Evolutionary conservation across 805 yeast species (phyloP), one percentile per base, ranked within the genome.

Genomic region (Ogataea degrootiae): DNA sequence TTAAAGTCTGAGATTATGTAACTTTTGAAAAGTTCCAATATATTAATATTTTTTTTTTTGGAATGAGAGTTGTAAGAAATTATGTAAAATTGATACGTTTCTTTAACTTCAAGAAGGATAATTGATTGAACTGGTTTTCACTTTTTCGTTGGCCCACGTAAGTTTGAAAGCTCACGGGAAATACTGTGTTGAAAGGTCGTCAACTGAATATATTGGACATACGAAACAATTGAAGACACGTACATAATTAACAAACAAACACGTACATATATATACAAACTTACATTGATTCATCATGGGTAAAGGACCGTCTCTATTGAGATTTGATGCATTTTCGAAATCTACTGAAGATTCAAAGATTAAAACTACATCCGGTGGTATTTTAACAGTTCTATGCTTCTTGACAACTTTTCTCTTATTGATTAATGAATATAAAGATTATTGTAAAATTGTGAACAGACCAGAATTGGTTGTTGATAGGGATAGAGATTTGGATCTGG

Each of bases 331-430:
- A n/a, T 91, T 92, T 63, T 79, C 96, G 29, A 92, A 91, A 68
- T 87, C 97, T 5, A 91, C 88, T 34, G 98, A 92, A 61, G 99
- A 94, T 65, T 95, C 96, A 8, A 78, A 87, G 43, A 80, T 94
- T 51, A 82, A 86, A 52, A 94, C 99, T 4, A 76, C 92, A 5
- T 76, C 92, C 8, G 99, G 99, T 45, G 99, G 97, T 2, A 58
- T 89, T 26, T 87, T 94, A 59, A 89, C 98, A 3, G 59, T 94
- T 38, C 69, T 79, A 3, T 85, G 97, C 59, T 59, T 80, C 3
- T 43, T 80, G 6, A 72, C 86, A 3, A 82, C 88, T 16, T 47
- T 84, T 21, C 56, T 85, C 44, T 72, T 94, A 51, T 69, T 90
- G 43, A 49, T 82, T 31, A 81, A 81, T 54, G 98, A 94, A 66